Evolutionary conservation across 2,329 filamentous ascomycete species (phyloP).

Genomic region (Aspergillus puulaauensis): DNA sequence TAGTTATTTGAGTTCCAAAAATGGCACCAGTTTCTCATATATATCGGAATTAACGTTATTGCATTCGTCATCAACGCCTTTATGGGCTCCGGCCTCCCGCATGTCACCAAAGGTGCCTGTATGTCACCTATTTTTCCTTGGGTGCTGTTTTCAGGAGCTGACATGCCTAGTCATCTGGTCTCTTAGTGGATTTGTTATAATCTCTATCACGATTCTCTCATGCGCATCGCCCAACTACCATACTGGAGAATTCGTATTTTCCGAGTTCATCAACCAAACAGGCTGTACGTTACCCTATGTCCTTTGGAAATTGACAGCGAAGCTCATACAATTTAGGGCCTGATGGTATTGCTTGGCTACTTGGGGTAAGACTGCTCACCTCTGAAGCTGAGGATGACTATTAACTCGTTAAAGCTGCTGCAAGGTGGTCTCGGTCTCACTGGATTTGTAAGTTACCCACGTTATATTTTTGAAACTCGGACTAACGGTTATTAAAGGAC

Average conservation of each 20-base stretch:
- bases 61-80: slow-evolving; percentile 68
- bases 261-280: slow-evolving; percentile 65
- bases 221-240: slow-evolving; percentile 66
- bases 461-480: neutral
- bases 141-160: neutral
- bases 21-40: slow-evolving; percentile 75
- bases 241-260: slow-evolving; percentile 58
- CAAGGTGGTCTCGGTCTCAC: slow-evolving; percentile 55
- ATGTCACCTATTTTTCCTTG: slow-evolving; percentile 10
- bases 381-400: neutral
- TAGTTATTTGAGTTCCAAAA: slow-evolving; percentile 53
- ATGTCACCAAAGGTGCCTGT: slow-evolving; percentile 66
- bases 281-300: slow-evolving; percentile 48
- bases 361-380: slow-evolving; percentile 34
- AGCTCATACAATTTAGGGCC: slow-evolving; percentile 46
- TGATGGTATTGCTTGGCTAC: slow-evolving; percentile 57
- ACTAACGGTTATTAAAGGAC: slow-evolving; percentile 24
- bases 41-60: slow-evolving; percentile 62
- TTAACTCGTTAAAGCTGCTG: slow-evolving; percentile 35
- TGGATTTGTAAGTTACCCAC: slow-evolving; percentile 48
- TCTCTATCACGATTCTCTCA: slow-evolving; percentile 67
- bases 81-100: slow-evolving; percentile 60
- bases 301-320: neutral
- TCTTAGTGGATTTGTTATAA: slow-evolving; percentile 65
- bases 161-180: slow-evolving; percentile 60